These are phyloP conservation scores for cucumber (Cucumis sativus) DNA, from an alignment of 306 rosid genomes.

Conservation along the genomic window Cucumber_9930_V3 NC_026658.2:1982501-1983000, in stretches of 20 bases:
- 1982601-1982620: neutral
- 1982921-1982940: neutral
- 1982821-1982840: neutral
- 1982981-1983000: constrained; percentile 66
- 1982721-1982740: neutral
- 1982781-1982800: neutral
- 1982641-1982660: neutral
- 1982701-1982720: neutral
- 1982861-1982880: neutral
- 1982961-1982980: neutral
- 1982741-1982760: neutral
- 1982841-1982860: neutral
- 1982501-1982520: neutral
- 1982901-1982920: neutral
- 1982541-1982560: neutral
- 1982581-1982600: neutral
- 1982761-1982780: neutral
- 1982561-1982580: neutral
- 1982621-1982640: neutral
- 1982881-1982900: neutral
- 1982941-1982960: neutral
- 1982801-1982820: neutral
- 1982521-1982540: neutral
- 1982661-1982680: neutral
- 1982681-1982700: neutral